Percentiles rank a stretch among this genome's conserved stretches.
These are phyloP conservation scores for Fusarium mexicanum DNA, from an alignment of 2,329 filamentous ascomycete species.

Conservation along the genomic window DNA sequence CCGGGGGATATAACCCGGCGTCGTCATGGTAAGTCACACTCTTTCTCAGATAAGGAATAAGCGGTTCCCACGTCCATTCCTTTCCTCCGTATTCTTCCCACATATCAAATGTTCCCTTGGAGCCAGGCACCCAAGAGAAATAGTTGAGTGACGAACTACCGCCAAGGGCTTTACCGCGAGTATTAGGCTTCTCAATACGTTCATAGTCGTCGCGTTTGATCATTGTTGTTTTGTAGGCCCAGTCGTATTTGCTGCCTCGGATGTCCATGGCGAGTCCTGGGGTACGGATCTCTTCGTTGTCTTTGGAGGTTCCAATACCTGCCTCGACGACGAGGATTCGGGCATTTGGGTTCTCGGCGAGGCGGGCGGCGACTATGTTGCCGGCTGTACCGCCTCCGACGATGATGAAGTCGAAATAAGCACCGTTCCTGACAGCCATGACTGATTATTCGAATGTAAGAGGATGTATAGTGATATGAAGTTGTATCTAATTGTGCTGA, in stretches of 20 bases:
- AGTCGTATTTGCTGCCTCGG: slow-evolving; percentile 65
- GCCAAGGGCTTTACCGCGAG: slow-evolving; percentile 67
- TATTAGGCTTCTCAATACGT: slow-evolving; percentile 72
- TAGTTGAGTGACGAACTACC: slow-evolving; percentile 69
- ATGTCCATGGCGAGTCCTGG: slow-evolving; percentile 57
- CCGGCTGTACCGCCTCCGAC: slow-evolving; percentile 46
- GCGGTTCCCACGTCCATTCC: slow-evolving; percentile 64
- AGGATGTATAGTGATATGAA: neutral
- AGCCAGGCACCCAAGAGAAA: slow-evolving; percentile 70
- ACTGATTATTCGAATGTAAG: too few relatives aligned
- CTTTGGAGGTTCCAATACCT: slow-evolving; percentile 43
- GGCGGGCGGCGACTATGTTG: slow-evolving; percentile 48
- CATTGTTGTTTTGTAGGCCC: slow-evolving; percentile 69
- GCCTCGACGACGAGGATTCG: slow-evolving; percentile 59
- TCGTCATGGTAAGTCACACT: slow-evolving; percentile 67
- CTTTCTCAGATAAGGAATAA: slow-evolving; percentile 63
- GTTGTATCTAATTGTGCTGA: neutral
- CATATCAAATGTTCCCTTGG: slow-evolving; percentile 67
- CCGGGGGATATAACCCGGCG: slow-evolving; percentile 52
- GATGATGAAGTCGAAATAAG: neutral
- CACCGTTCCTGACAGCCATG: neutral
- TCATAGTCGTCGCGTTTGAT: slow-evolving; percentile 67
- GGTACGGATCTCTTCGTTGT: neutral
- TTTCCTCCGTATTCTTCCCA: slow-evolving; percentile 77
- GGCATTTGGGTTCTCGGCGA: slow-evolving; percentile 51